phyloP scores from a whole-genome alignment of 257 asterid species.

The Solanum pinnatisectum region DNA sequence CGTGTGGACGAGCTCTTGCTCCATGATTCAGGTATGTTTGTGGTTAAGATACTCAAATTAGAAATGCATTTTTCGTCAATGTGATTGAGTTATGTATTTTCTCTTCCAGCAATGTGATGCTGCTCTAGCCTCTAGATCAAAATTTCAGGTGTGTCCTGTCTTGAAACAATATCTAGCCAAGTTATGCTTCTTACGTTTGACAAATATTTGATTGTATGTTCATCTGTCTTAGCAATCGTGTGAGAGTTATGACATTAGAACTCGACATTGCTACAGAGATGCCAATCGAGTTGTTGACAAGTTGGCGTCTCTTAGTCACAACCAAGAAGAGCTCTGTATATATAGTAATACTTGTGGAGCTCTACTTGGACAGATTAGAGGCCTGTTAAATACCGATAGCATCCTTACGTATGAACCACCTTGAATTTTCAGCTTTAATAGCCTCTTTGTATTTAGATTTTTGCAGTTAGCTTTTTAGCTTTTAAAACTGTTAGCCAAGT shows the following conservation, averaged over 20 bases:
- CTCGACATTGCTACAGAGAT: not conserved
- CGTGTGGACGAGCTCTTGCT: not conserved
- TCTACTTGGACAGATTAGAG: not conserved
- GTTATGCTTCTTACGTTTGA: not conserved
- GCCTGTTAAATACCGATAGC: not conserved
- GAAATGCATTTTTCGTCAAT: not conserved
- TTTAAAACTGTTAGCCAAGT: not conserved
- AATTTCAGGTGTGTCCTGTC: not conserved
- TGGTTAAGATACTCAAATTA: not conserved
- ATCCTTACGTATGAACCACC: not conserved
- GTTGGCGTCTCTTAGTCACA: not conserved
- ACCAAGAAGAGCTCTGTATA: not conserved
- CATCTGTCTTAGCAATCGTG: not conserved
- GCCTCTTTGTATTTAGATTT: not conserved
- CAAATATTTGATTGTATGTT: not conserved
- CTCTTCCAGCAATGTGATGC: not conserved
- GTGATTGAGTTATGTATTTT: not conserved
- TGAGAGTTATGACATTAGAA: not conserved
- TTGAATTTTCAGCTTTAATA: not conserved
- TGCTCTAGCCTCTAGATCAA: not conserved
- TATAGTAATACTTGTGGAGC: not conserved
- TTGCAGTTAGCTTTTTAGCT: not conserved
- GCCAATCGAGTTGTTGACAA: not conserved
- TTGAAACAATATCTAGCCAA: not conserved
- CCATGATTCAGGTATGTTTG: not conserved